phyloP scores from a whole-genome alignment of 371 early-diverging fungal species.

The Mortierella sp. region DNA sequence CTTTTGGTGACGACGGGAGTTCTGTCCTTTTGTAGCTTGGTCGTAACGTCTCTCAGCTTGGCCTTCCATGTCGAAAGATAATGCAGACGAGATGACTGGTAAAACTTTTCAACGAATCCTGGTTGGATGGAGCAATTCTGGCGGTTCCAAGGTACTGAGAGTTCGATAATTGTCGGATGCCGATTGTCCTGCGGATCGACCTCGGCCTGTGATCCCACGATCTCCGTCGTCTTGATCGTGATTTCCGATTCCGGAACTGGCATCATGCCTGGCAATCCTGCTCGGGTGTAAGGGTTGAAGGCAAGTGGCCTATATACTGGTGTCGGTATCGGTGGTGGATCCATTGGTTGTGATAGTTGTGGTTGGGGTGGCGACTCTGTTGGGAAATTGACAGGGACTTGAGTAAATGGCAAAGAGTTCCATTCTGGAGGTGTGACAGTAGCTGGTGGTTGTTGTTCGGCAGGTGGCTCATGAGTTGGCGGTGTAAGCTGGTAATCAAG shows the following conservation, averaged over 20 bases:
- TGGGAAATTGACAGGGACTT: neutral
- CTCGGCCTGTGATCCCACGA: neutral
- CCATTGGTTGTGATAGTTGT: neutral
- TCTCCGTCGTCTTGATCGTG: too few relatives aligned
- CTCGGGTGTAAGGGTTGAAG: constrained; percentile 10
- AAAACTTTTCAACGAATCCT: constrained; percentile 83
- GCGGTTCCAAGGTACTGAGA: constrained; percentile 62
- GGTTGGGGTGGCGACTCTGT: neutral
- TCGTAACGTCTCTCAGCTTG: constrained; percentile 75
- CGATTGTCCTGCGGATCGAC: constrained; percentile 20
- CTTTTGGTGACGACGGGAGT: neutral
- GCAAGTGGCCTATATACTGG: neutral
- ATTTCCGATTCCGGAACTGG: neutral
- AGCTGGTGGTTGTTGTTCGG: neutral
- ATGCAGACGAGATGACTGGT: constrained; percentile 85
- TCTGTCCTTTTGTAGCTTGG: constrained; percentile 56
- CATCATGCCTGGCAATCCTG: neutral
- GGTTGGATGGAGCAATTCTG: constrained; percentile 63
- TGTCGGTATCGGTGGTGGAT: neutral
- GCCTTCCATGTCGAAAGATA: constrained; percentile 87
- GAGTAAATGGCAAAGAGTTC: neutral
- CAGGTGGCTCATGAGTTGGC: neutral
- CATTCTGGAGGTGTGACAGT: neutral
- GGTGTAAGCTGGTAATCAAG: constrained; percentile 23
- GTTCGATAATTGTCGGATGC: constrained; percentile 51